Percentiles rank a stretch among this genome's conserved stretches.
phyloP scores from a whole-genome alignment of 2,329 filamentous ascomycete genomes.

The Cyphellophora europaea region DNA sequence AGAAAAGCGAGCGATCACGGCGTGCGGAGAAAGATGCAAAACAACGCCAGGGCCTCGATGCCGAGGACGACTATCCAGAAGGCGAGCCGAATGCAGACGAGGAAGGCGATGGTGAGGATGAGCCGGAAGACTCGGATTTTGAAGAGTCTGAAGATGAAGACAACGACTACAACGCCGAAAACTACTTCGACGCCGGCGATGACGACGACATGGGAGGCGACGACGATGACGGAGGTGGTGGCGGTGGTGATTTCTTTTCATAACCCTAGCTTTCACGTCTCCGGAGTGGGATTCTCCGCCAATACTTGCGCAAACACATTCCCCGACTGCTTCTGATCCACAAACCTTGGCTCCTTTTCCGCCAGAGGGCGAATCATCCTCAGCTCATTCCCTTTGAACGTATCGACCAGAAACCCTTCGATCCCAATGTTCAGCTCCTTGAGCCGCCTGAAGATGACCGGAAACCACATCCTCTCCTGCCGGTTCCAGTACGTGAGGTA shows the following conservation, averaged over 20 bases:
- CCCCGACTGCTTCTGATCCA: not conserved
- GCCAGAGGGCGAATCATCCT: not conserved
- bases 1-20: slow-evolving; percentile 27
- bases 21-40: slow-evolving; percentile 27
- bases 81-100: slow-evolving; percentile 32
- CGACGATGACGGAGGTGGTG: slow-evolving; percentile 44
- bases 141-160: slow-evolving; percentile 51
- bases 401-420: not conserved
- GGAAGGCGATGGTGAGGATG: slow-evolving; percentile 40
- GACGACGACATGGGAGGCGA: slow-evolving; percentile 46
- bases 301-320: not conserved
- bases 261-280: not conserved
- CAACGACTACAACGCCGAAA: slow-evolving; percentile 55
- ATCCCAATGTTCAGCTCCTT: not conserved
- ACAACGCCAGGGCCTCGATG: slow-evolving; percentile 25
- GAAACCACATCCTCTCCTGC: not conserved
- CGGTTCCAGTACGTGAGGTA: slow-evolving; percentile 6
- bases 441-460: not conserved
- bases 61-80: slow-evolving; percentile 26
- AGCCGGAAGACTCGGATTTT: slow-evolving; percentile 50
- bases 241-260: slow-evolving; percentile 25
- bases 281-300: too few species aligned
- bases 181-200: slow-evolving; percentile 55
- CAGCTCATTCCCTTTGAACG: not conserved
- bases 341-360: too few species aligned